Conservation (phyloP, 768 basidiomycete species). For the Xerocomus brunneocitrinus region DNA sequence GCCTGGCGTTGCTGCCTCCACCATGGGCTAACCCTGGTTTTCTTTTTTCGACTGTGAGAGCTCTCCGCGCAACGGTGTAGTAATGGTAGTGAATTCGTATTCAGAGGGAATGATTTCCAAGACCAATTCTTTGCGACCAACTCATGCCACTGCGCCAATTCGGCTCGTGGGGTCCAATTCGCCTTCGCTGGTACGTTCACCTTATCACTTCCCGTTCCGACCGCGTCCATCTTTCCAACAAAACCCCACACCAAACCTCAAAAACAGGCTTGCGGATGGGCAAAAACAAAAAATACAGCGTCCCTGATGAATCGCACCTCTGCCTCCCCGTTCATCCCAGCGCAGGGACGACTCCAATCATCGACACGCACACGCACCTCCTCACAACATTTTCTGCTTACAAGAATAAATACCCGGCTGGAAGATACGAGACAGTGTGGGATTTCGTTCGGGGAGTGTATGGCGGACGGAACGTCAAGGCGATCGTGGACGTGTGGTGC, state of each 20-base stretch:
- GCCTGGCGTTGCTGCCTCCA: too few relatives aligned
- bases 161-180: too few relatives aligned
- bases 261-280: constrained; percentile 27
- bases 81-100: too few relatives aligned
- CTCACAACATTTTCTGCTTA: constrained; percentile 67
- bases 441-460: constrained; percentile 68
- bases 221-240: neutral
- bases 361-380: constrained; percentile 88
- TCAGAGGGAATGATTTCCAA: too few relatives aligned
- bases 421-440: constrained; percentile 50
- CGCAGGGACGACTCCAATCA: constrained; percentile 37
- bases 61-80: too few relatives aligned
- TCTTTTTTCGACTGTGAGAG: too few relatives aligned
- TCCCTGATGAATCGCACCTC: constrained; percentile 34
- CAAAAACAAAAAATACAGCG: constrained; percentile 33
- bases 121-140: too few relatives aligned
- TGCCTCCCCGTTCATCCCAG: constrained; percentile 27
- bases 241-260: neutral
- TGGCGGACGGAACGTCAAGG: constrained; percentile 49
- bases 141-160: too few relatives aligned
- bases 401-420: constrained; percentile 54
- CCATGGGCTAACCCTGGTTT: too few relatives aligned
- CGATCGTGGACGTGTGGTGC: constrained; percentile 86
- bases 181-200: too few relatives aligned
- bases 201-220: too few relatives aligned